phyloP scores from a whole-genome alignment of 768 basidiomycete genomes.

The Xerocomus potaroensis region DNA sequence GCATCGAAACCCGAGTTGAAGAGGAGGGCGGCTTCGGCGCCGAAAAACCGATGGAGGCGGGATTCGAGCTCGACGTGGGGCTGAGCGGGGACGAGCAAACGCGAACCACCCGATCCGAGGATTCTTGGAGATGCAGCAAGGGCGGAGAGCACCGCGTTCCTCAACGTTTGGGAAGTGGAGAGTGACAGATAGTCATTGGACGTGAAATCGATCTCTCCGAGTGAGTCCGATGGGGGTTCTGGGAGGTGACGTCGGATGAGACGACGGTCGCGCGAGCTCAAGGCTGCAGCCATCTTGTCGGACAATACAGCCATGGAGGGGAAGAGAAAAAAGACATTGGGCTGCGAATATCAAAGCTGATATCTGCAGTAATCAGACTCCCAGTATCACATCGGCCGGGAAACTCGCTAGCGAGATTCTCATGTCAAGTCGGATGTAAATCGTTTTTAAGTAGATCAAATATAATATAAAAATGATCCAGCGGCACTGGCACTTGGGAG shows the following conservation, averaged over 20 bases:
- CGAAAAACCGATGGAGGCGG: conserved; percentile 63
- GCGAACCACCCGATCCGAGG: conserved; percentile 84
- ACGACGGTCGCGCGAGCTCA: conserved; percentile 62
- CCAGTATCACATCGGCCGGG: too few relatives aligned
- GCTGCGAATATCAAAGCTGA: too few relatives aligned
- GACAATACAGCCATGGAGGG: conserved; percentile 33
- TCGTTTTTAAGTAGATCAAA: too few relatives aligned
- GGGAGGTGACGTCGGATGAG: conserved; percentile 69
- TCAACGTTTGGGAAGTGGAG: conserved; percentile 53
- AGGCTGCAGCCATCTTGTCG: conserved; percentile 45
- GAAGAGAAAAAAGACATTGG: too few relatives aligned
- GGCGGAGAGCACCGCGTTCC: conserved; percentile 52
- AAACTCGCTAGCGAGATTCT: too few relatives aligned
- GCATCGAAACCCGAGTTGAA: conserved; percentile 96
- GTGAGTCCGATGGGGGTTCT: conserved; percentile 39
- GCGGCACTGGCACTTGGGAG: too few relatives aligned
- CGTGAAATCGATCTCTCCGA: conserved; percentile 56
- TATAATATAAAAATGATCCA: too few relatives aligned
- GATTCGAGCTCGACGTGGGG: conserved; percentile 66
- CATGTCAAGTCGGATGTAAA: too few relatives aligned
- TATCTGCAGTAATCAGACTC: too few relatives aligned
- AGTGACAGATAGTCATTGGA: conserved; percentile 94
- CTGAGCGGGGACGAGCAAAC: conserved; percentile 64
- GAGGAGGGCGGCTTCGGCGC: conserved; percentile 60
- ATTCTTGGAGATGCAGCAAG: conserved; percentile 50